Conservation (phyloP, 192 early-diverging fungal genomes). For the Radiomyces spectabilis region DNA sequence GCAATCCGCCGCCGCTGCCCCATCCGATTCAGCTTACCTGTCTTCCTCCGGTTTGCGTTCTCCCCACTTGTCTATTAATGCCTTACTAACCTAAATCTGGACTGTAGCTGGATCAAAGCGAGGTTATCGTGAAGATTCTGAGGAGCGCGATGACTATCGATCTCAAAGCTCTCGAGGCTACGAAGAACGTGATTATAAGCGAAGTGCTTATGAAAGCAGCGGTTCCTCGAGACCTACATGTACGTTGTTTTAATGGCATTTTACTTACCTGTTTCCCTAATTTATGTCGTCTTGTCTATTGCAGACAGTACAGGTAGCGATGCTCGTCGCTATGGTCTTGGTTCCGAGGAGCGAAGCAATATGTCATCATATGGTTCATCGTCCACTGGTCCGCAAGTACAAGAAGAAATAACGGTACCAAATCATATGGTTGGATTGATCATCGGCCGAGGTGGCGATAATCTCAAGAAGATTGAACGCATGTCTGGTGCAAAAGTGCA, state of each 20-base stretch:
- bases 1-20: constrained; percentile 22
- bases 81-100: constrained; percentile 19
- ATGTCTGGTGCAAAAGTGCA: constrained; percentile 66
- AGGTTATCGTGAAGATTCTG: constrained; percentile 22
- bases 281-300: not conserved
- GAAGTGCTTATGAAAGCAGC: constrained; percentile 33
- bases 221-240: constrained; percentile 16
- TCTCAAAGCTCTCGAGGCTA: constrained; percentile 20
- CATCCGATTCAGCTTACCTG: constrained; percentile 4
- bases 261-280: not conserved
- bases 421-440: constrained; percentile 67
- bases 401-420: constrained; percentile 54
- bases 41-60: constrained; percentile 2
- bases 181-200: constrained; percentile 22
- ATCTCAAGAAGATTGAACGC: constrained; percentile 70
- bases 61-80: not conserved
- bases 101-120: constrained; percentile 19
- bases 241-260: not conserved
- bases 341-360: constrained; percentile 26
- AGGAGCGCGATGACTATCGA: constrained; percentile 5
- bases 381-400: no score
- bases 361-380: constrained; percentile 18
- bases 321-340: constrained; percentile 28
- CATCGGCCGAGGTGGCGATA: constrained; percentile 75
- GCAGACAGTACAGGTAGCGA: constrained; percentile 11